phyloP scores from a whole-genome alignment of 2,329 filamentous ascomycete species.

The Colletotrichum trifolii region DNA sequence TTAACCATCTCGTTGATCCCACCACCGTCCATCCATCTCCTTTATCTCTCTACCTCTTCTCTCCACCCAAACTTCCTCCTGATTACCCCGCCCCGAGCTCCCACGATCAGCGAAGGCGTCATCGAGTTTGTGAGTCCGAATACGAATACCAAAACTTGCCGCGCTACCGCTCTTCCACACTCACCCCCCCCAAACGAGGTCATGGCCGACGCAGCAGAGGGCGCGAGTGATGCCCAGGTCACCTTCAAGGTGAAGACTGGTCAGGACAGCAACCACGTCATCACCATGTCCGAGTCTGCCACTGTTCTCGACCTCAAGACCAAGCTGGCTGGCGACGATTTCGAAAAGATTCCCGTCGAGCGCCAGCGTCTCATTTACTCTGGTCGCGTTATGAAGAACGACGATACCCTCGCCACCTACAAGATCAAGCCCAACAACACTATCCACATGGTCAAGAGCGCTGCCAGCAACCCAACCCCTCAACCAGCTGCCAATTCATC shows the following conservation, averaged over 20 bases:
- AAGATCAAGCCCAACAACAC: slow-evolving; percentile 98
- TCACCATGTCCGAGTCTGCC: slow-evolving; percentile 82
- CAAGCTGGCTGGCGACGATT: slow-evolving; percentile 83
- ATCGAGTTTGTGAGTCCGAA: slow-evolving; percentile 13
- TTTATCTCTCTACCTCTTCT: not conserved
- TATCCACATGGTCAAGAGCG: slow-evolving; percentile 95
- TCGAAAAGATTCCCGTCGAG: slow-evolving; percentile 87
- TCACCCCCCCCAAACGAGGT: slow-evolving; percentile 20
- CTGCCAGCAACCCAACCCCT: slow-evolving; percentile 79
- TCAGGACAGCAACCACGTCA: slow-evolving; percentile 83
- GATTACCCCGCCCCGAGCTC: not conserved
- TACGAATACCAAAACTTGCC: slow-evolving; percentile 4
- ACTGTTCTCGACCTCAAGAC: slow-evolving; percentile 89
- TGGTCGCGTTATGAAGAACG: slow-evolving; percentile 94
- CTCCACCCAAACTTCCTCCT: not conserved
- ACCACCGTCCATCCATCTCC: not conserved
- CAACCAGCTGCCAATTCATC: slow-evolving; percentile 54
- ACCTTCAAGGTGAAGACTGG: slow-evolving; percentile 99
- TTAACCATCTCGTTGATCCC: not conserved
- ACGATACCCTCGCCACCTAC: slow-evolving; percentile 84
- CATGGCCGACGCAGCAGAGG: slow-evolving; percentile 75
- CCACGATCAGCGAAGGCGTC: not conserved
- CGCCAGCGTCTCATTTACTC: slow-evolving; percentile 97
- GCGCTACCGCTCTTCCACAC: not conserved
- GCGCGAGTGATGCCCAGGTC: slow-evolving; percentile 77